phyloP scores from a whole-genome alignment of 495 filamentous ascomycete species.

The Chaetomidium leptoderma region DNA sequence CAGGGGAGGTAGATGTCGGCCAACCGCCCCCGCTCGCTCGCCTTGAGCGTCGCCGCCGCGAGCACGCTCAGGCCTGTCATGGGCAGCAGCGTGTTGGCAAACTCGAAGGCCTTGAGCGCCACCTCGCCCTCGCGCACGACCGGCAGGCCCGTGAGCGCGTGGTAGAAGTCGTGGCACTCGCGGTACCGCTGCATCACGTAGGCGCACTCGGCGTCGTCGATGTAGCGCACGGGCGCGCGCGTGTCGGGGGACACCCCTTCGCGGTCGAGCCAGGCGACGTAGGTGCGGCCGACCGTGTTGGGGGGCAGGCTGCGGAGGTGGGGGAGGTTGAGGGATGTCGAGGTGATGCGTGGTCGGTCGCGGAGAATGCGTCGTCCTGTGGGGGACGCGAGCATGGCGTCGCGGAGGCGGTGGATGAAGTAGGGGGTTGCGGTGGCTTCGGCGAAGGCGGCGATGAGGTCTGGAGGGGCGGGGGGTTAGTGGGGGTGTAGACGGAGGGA shows the following conservation, averaged over 20 bases:
- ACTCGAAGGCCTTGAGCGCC: slow-evolving; percentile 93
- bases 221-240: slow-evolving; percentile 72
- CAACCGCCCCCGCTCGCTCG: slow-evolving; percentile 67
- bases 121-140: slow-evolving; percentile 92
- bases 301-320: slow-evolving; percentile 66
- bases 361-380: slow-evolving; percentile 90
- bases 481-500: not conserved
- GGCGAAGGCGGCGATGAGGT: slow-evolving; percentile 89
- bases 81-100: slow-evolving; percentile 85
- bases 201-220: slow-evolving; percentile 90
- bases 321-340: slow-evolving; percentile 63
- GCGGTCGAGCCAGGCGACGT: slow-evolving; percentile 81
- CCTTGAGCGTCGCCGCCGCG: slow-evolving; percentile 72
- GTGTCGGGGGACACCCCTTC: slow-evolving; percentile 94
- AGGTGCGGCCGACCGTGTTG: slow-evolving; percentile 78
- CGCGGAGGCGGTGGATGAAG: slow-evolving; percentile 87
- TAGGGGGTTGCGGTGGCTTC: slow-evolving; percentile 92
- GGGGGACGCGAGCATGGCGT: slow-evolving; percentile 78
- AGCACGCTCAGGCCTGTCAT: slow-evolving; percentile 76
- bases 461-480: slow-evolving; percentile 39
- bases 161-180: slow-evolving; percentile 98
- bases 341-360: slow-evolving; percentile 84
- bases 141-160: slow-evolving; percentile 87
- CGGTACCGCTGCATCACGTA: slow-evolving; percentile 99
- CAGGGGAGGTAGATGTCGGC: slow-evolving; percentile 76